Evolutionary conservation across 108 stramenopile species (phyloP).

Genomic region (Mayamaea pseudoterrestris): DNA sequence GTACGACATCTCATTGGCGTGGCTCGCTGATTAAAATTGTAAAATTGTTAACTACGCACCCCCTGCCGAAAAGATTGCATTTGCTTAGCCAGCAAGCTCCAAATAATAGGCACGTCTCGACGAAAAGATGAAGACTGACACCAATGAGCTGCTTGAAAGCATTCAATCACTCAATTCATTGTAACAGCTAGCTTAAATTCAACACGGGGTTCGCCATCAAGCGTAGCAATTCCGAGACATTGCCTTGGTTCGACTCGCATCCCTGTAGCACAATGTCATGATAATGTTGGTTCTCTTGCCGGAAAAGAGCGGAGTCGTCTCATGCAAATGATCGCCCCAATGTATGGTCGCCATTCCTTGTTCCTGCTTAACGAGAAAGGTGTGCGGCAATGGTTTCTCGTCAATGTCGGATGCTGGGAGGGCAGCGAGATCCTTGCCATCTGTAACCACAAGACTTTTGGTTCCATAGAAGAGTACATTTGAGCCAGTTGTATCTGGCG

Average conservation of each 20-base stretch:
- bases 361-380: slow-evolving; percentile 23
- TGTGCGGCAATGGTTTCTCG: neutral
- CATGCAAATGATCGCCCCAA: slow-evolving; percentile 38
- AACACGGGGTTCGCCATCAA: neutral
- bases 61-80: no score
- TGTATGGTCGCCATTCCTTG: slow-evolving; percentile 32
- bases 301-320: slow-evolving; percentile 18
- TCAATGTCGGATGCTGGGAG: neutral
- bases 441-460: slow-evolving; percentile 10
- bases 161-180: no score
- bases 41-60: no score
- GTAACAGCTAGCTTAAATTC: no score
- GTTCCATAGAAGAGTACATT: slow-evolving; percentile 38
- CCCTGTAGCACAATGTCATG: slow-evolving; percentile 34
- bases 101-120: no score
- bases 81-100: no score
- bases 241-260: slow-evolving; percentile 16
- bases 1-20: no score
- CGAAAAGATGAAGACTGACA: no score
- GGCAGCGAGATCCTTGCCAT: neutral
- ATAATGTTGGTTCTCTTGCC: slow-evolving; percentile 38
- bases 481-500: slow-evolving; percentile 21
- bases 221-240: slow-evolving; percentile 20
- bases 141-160: no score
- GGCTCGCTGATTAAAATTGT: no score